A percentile compares a stretch with the other conserved stretches of the same genome.
phyloP scores from a whole-genome alignment of 2,329 filamentous ascomycete species.

The Phaeoacremonium minimum region DNA sequence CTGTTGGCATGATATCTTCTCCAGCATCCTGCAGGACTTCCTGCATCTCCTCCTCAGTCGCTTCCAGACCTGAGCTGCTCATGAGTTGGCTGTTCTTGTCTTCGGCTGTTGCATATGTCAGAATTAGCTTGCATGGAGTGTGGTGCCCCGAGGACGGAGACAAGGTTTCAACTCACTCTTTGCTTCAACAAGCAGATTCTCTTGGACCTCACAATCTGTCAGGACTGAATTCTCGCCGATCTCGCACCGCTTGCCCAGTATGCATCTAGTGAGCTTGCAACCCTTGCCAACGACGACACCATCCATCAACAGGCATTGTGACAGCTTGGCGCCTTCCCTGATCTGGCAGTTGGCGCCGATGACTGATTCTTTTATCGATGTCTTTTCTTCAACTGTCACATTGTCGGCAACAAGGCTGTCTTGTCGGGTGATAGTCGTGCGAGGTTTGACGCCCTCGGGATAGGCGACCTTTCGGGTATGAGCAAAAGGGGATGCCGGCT shows the following conservation, averaged over 20 bases:
- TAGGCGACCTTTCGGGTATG: conserved; percentile 78
- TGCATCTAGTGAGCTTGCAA: conserved; percentile 81
- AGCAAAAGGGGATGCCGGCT: conserved; percentile 66
- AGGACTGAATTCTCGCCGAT: conserved; percentile 80
- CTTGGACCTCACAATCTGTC: conserved; percentile 88
- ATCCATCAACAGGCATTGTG: conserved; percentile 90
- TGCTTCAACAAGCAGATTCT: conserved; percentile 82
- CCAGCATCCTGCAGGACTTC: conserved; percentile 38
- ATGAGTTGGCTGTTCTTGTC: conserved; percentile 65
- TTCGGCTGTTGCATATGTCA: conserved; percentile 45
- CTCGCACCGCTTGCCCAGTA: conserved; percentile 74
- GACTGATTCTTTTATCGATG: conserved; percentile 87
- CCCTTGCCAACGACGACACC: conserved; percentile 80
- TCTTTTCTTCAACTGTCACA: conserved; percentile 82
- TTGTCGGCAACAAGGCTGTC: conserved; percentile 87
- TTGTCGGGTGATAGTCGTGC: conserved; percentile 74
- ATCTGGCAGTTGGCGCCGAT: conserved; percentile 87
- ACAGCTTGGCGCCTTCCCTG: conserved; percentile 76
- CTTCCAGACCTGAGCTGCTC: conserved; percentile 62
- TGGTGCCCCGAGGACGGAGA: neutral
- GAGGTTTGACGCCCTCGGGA: conserved; percentile 73
- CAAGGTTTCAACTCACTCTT: conserved; percentile 52
- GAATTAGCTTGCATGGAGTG: conserved; percentile 16
- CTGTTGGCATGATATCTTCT: conserved; percentile 3
- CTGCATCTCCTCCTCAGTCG: conserved; percentile 58